Evolutionary conservation across 2,329 filamentous ascomycete genomes (phyloP).

Genomic region (Fusarium phyllophilum): DNA sequence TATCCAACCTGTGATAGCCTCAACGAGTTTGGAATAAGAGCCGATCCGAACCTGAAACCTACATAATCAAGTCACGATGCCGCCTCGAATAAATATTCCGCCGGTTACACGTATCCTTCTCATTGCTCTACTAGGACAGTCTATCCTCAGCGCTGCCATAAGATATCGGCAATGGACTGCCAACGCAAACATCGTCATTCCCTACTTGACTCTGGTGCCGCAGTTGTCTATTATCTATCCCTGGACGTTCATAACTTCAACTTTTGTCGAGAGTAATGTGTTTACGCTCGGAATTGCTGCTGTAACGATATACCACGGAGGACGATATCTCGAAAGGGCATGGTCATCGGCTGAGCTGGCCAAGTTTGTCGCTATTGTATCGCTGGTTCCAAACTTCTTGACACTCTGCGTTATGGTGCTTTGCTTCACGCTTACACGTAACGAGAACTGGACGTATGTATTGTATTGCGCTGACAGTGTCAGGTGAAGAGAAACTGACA

Average conservation of each 20-base stretch:
- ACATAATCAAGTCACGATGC: constrained; percentile 64
- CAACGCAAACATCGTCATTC: constrained; percentile 75
- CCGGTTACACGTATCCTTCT: constrained; percentile 88
- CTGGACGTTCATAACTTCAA: constrained; percentile 89
- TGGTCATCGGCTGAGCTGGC: constrained; percentile 94
- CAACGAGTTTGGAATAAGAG: constrained; percentile 12
- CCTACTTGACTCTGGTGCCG: constrained; percentile 89
- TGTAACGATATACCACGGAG: constrained; percentile 87
- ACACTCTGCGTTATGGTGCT: constrained; percentile 78
- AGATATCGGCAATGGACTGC: constrained; percentile 75
- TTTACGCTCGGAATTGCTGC: constrained; percentile 83
- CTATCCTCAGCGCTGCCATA: constrained; percentile 82
- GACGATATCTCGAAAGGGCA: constrained; percentile 92
- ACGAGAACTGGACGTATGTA: constrained; percentile 75
- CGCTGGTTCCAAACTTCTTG: constrained; percentile 82
- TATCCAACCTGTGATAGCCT: constrained; percentile 3
- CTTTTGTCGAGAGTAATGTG: constrained; percentile 92
- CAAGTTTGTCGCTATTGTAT: constrained; percentile 84
- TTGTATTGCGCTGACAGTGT: neutral
- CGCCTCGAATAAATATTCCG: constrained; percentile 88
- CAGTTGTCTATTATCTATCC: constrained; percentile 86
- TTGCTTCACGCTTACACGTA: constrained; percentile 76
- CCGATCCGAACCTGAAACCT: constrained; percentile 4
- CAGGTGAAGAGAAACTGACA: constrained; percentile 4
- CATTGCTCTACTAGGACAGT: constrained; percentile 78